Conservation (phyloP, 2,329 filamentous ascomycete species). For the Aaosphaeria pasadenensis region DNA sequence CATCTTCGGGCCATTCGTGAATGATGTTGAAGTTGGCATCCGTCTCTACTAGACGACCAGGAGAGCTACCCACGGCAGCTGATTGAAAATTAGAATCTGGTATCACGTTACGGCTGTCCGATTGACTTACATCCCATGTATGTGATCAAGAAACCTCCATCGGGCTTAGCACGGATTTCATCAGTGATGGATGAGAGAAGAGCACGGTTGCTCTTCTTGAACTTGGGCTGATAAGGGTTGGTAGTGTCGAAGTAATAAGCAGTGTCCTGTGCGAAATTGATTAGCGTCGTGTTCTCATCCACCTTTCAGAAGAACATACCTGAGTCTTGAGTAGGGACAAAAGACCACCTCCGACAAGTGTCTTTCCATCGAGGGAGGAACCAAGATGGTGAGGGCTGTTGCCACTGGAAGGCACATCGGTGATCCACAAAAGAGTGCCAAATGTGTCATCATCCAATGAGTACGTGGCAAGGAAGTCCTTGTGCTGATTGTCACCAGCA, state of each 20-base stretch:
- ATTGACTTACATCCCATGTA: slow-evolving; percentile 53
- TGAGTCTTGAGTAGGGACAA: slow-evolving; percentile 58
- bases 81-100: slow-evolving; percentile 12
- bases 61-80: slow-evolving; percentile 54
- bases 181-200: slow-evolving; percentile 59
- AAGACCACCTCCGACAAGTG: slow-evolving; percentile 56
- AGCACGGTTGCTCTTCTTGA: slow-evolving; percentile 59
- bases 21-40: slow-evolving; percentile 60
- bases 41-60: slow-evolving; percentile 60
- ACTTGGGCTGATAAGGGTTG: slow-evolving; percentile 58
- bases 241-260: slow-evolving; percentile 61
- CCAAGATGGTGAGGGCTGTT: slow-evolving; percentile 62
- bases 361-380: slow-evolving; percentile 55
- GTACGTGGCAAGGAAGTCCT: slow-evolving; percentile 58
- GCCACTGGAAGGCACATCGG: slow-evolving; percentile 58
- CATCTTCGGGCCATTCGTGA: slow-evolving; percentile 60
- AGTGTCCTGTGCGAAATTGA: slow-evolving; percentile 47
- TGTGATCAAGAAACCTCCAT: slow-evolving; percentile 61
- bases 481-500: slow-evolving; percentile 58
- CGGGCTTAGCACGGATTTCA: slow-evolving; percentile 62
- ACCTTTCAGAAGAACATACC: slow-evolving; percentile 7
- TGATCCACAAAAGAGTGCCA: slow-evolving; percentile 56
- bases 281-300: not conserved
- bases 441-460: slow-evolving; percentile 63
- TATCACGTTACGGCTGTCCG: not conserved